These are phyloP conservation scores for Zychaea mexicana DNA, from an alignment of 371 early-diverging fungal species.

Conservation along the genomic window DNA sequence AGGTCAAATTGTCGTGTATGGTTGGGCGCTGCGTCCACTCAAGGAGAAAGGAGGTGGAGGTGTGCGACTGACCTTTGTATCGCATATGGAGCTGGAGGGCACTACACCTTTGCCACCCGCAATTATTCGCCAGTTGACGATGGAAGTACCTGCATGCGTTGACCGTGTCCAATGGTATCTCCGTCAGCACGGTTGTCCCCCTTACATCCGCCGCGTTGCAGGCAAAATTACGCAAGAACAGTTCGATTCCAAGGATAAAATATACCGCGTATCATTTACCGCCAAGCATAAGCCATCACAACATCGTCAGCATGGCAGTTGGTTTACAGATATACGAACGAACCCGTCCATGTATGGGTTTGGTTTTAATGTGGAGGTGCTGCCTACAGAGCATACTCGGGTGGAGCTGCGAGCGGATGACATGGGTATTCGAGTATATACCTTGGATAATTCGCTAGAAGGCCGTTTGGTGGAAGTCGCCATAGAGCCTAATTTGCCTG, in stretches of 20 bases:
- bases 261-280: constrained; percentile 32
- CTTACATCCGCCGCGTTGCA: constrained; percentile 51
- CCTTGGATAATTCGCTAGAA: constrained; percentile 29
- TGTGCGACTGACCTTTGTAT: constrained; percentile 55
- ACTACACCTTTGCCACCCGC: constrained; percentile 45
- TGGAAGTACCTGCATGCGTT: constrained; percentile 47
- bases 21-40: constrained; percentile 57
- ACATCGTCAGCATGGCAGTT: constrained; percentile 17
- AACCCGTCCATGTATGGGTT: constrained; percentile 38
- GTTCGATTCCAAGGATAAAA: constrained; percentile 31
- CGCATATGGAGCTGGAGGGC: constrained; percentile 60
- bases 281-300: constrained; percentile 44
- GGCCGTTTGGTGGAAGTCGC: constrained; percentile 26
- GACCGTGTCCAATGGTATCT: constrained; percentile 50
- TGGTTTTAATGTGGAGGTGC: constrained; percentile 29
- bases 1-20: constrained; percentile 49
- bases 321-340: constrained; percentile 48
- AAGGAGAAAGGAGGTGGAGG: constrained; percentile 28
- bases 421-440: constrained; percentile 44
- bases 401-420: constrained; percentile 36
- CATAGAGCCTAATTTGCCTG: constrained; percentile 28
- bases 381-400: constrained; percentile 21
- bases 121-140: constrained; percentile 48
- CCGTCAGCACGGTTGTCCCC: constrained; percentile 54
- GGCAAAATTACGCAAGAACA: constrained; percentile 37